Conservation (phyloP, 495 filamentous ascomycete species). For the Cladorrhinum samala region DNA sequence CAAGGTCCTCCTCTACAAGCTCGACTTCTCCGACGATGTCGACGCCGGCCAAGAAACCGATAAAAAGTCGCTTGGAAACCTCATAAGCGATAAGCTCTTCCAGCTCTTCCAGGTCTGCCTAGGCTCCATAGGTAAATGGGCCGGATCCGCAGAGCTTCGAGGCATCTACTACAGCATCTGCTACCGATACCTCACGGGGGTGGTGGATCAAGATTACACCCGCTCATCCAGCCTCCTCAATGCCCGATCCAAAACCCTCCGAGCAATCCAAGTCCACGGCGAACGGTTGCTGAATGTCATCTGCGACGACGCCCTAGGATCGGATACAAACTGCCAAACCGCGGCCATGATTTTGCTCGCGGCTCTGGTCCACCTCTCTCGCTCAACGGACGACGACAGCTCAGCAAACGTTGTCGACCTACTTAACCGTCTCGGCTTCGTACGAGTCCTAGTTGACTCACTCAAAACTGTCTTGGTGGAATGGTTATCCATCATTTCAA, state of each 20-base stretch:
- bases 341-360: slow-evolving; percentile 72
- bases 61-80: slow-evolving; percentile 53
- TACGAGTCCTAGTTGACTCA: slow-evolving; percentile 79
- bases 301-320: slow-evolving; percentile 89
- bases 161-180: slow-evolving; percentile 83
- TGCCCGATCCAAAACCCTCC: slow-evolving; percentile 58
- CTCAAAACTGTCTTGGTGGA: slow-evolving; percentile 67
- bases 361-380: slow-evolving; percentile 62
- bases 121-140: slow-evolving; percentile 64
- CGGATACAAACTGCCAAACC: slow-evolving; percentile 71
- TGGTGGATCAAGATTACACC: slow-evolving; percentile 48
- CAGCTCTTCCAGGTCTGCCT: slow-evolving; percentile 83
- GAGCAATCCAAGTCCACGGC: slow-evolving; percentile 69
- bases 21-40: slow-evolving; percentile 51
- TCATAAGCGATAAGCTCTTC: slow-evolving; percentile 82
- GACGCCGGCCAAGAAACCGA: slow-evolving; percentile 38
- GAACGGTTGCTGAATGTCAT: slow-evolving; percentile 74
- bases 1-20: slow-evolving; percentile 65
- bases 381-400: slow-evolving; percentile 41
- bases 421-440: slow-evolving; percentile 79
- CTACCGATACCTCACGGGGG: slow-evolving; percentile 72
- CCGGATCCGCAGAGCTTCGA: slow-evolving; percentile 62
- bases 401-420: slow-evolving; percentile 67
- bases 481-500: slow-evolving; percentile 27
- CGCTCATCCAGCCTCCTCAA: slow-evolving; percentile 22